Percentiles rank a stretch among this genome's conserved stretches.
These are phyloP conservation scores for Mucor velutinosus DNA, from an alignment of 371 early-diverging fungal species.

Conservation along the genomic window DNA sequence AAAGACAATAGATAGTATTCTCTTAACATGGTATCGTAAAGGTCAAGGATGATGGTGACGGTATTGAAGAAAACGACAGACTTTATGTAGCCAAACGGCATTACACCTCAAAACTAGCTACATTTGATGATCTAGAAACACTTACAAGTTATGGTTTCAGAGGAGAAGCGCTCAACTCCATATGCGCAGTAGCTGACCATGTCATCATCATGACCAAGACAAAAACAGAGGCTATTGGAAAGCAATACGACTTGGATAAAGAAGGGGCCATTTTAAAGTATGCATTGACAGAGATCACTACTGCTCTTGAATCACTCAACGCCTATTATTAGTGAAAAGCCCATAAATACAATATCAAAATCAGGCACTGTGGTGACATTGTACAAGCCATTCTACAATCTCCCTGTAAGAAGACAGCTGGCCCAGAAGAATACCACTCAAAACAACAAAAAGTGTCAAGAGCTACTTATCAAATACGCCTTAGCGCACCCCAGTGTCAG, in stretches of 20 bases:
- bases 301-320: not conserved
- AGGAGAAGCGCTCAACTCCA: conserved; percentile 60
- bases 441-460: conserved; percentile 29
- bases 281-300: not conserved
- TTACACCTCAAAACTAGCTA: conserved; percentile 73
- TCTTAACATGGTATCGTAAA: too few relatives aligned
- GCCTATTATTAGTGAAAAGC: not conserved
- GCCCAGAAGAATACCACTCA: conserved; percentile 24
- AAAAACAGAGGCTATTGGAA: conserved; percentile 29
- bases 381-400: conserved; percentile 37
- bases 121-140: conserved; percentile 58
- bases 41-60: conserved; percentile 64
- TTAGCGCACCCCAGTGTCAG: conserved; percentile 38
- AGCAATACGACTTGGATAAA: conserved; percentile 34
- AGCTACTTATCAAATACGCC: conserved; percentile 29
- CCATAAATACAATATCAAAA: not conserved
- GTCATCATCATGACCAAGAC: conserved; percentile 42
- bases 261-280: conserved; percentile 37
- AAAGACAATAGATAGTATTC: too few relatives aligned
- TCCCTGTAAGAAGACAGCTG: conserved; percentile 52
- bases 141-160: conserved; percentile 74
- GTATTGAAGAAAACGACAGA: conserved; percentile 52
- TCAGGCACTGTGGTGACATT: conserved; percentile 44
- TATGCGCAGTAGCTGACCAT: conserved; percentile 45
- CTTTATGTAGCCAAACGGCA: conserved; percentile 51